Evolutionary conservation across 2,329 filamentous ascomycete genomes (phyloP).

Genomic region (Cytospora piceicola): DNA sequence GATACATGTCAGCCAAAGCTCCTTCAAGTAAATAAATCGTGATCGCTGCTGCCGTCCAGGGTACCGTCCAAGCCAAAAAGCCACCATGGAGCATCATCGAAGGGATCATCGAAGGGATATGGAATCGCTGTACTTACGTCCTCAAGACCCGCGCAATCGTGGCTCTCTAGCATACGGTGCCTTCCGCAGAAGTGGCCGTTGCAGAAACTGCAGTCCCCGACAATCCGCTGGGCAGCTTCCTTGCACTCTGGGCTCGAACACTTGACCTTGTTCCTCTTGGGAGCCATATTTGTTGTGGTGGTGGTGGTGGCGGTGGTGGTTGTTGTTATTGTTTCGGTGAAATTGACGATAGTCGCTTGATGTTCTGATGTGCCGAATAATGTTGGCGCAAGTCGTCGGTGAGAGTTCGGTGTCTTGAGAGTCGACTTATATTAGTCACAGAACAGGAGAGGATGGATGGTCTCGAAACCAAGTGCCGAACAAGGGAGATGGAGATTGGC

Average conservation of each 20-base stretch:
- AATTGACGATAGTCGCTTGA: neutral
- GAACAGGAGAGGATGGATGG: constrained; percentile 15
- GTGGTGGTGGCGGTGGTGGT: constrained; percentile 10
- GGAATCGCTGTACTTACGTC: constrained; percentile 63
- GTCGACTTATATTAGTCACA: constrained; percentile 17
- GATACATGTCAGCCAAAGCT: constrained; percentile 22
- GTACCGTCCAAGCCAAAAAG: constrained; percentile 46
- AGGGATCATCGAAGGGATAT: constrained; percentile 32
- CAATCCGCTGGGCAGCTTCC: constrained; percentile 85
- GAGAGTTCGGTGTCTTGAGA: constrained; percentile 1
- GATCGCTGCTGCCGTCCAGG: constrained; percentile 38
- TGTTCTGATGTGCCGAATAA: neutral
- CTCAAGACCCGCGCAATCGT: constrained; percentile 90
- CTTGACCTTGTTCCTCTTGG: constrained; percentile 79
- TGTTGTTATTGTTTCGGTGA: neutral
- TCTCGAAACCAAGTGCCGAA: neutral
- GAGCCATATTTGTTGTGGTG: constrained; percentile 53
- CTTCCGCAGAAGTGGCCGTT: constrained; percentile 92
- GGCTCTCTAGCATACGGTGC: constrained; percentile 90
- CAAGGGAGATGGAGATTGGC: constrained; percentile 26
- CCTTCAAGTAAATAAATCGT: constrained; percentile 6
- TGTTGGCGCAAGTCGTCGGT: constrained; percentile 1
- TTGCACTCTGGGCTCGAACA: constrained; percentile 92
- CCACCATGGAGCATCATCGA: constrained; percentile 43
- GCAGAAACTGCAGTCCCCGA: constrained; percentile 96